Evolutionary conservation across 495 filamentous ascomycete species (phyloP).

Genomic region (Hypoxylon fragiforme): DNA sequence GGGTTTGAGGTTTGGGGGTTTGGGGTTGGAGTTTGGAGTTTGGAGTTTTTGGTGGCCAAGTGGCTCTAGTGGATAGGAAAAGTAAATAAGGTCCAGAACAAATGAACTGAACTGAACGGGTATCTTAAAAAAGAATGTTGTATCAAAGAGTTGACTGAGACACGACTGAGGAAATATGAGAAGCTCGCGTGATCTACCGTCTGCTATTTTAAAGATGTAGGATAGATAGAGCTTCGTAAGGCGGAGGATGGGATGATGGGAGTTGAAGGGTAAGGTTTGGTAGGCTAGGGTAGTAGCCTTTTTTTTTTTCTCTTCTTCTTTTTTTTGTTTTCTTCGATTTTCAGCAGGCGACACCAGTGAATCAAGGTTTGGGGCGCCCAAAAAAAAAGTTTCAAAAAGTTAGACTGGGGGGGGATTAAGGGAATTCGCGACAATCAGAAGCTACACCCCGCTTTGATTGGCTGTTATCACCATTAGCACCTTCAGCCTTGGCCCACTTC

Average conservation of each 20-base stretch:
- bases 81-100: constrained; percentile 5
- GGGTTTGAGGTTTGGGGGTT: background rate
- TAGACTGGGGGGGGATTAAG: constrained; percentile 14
- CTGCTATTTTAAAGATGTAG: constrained; percentile 2
- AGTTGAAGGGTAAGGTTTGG: background rate
- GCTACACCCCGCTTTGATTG: constrained; percentile 8
- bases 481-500: constrained; percentile 28
- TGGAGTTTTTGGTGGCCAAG: constrained; percentile 12
- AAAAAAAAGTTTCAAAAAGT: no score
- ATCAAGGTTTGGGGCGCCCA: constrained; percentile 26
- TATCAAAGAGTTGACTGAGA: constrained; percentile 12
- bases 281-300: constrained; percentile 19
- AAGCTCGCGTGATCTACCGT: constrained; percentile 7
- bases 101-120: constrained; percentile 19
- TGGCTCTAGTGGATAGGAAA: constrained; percentile 16
- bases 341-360: constrained; percentile 18
- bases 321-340: constrained; percentile 10
- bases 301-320: no score
- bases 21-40: background rate
- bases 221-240: no score
- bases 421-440: constrained; percentile 32
- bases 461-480: background rate
- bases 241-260: background rate
- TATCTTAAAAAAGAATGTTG: constrained; percentile 24
- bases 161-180: background rate